Base-by-base conservation (phyloP, 306 rosid species). In the Citrullus amarus region DNA sequence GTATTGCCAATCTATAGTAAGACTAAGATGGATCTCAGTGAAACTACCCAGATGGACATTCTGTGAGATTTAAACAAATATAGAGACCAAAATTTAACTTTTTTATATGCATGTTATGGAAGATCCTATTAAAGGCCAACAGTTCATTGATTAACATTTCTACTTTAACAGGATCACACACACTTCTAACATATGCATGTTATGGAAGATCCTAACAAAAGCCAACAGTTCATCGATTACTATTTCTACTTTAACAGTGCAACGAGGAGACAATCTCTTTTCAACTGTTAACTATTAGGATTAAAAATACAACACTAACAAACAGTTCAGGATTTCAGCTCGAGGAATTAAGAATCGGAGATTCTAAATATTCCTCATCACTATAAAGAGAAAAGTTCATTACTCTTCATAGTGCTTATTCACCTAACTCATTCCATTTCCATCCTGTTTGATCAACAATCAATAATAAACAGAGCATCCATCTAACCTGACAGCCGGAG, bases 401-500 rank as follows among this genome's bases (percentile, higher is more conserved):
- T 38, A 38, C 28, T 65, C 69, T 62, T 62, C 44, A 62, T 44
- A 32, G 68, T 62, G 32, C 63, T 57, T 1, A 22, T 20, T 22
- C 18, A 20, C 16, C 28, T 1, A 75, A 28, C 16, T 16, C 39
- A 9, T 75, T 51, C n/a, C 41, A 11, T 75, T 34, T 30, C 34
- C 13, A 11, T 75, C 48, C 61, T 48, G 20, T 71, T 71, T 71
- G 10, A 48, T 11, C 57, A 22, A 25, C 14, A 10, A 58, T 20
- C 14, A 16, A 51, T 16, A 4, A 58, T 48, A 9, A 69, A 6
- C 12, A 63, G 46, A 44, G 39, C 20, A 8, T 20, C 15, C 30
- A 34, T 15, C 87, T 71, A 34, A 88, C 94, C 90, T 86, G 78
- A 28, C 86, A 84, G 79, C 76, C 76, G 90, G 82, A 56, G 92